Base-by-base conservation (phyloP, 1,284 basidiomycete genomes). In the Heterobasidion parviporum region DNA sequence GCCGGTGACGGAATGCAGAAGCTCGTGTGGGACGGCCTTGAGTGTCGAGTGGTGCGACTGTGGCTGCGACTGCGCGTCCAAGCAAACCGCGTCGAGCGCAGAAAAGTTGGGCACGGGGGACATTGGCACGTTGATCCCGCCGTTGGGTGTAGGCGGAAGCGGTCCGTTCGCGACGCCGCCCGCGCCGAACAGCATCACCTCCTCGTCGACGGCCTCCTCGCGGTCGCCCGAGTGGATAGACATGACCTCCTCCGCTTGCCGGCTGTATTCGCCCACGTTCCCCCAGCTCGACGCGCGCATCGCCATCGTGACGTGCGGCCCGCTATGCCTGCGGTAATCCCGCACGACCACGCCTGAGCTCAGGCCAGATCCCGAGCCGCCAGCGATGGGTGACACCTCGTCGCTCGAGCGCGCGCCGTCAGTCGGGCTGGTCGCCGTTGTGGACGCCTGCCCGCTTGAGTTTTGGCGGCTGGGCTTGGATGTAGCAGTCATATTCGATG, bases 241-340 rank as follows among this genome's bases (percentile, higher is more conserved):
- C 52, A 67, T 72, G 56, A 76, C 69, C 52, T 82, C 77, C 60
- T 81, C 80, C 38, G 63, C 65, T 15, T 65, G 67, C 3, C 68
- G 38, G n/a, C 61, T 57, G 54, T 77, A 75, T 59, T 80, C 74
- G 4, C 67, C 63, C 32, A 74, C 73, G 34, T 81, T 78, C 2
- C 74, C 76, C 83, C 83, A 85, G 63, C 83, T 85, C 50, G 83
- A 82, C 8, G 84, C 84, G 12, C 84, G 74, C 61, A 80, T 72
- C 26, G 77, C 77, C 60, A 68, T 72, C 56, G 62, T 61, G 52
- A 61, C 61, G 7, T 57, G 57, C 56, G 63, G 56, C 56, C 61
- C 56, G 15, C 64, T 62, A 53, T 67, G 66, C 41, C 72, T 58
- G 32, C 68, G 66, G 59, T 74, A 69, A 44, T 66, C 69, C 52